A percentile compares a stretch with the other conserved stretches of the same genome.
Evolutionary conservation across 805 yeast species (phyloP).

Genomic region (Candida maris): DNA sequence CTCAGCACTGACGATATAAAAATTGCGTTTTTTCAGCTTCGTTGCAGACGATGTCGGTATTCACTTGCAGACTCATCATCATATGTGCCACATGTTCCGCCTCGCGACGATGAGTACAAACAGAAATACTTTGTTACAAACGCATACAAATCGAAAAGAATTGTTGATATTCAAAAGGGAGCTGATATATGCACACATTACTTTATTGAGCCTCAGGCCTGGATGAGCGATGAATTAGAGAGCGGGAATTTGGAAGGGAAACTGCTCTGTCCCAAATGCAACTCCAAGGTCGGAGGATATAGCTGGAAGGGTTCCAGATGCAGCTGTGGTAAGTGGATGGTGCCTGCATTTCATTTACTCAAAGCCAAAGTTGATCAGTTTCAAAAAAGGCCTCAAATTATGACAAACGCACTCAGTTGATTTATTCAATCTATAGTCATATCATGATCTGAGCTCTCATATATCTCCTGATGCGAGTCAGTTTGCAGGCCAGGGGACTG

Average conservation of each 20-base stretch:
- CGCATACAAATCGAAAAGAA: constrained; percentile 58
- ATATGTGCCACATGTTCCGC: constrained; percentile 63
- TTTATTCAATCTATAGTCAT: constrained; percentile 28
- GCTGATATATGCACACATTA: constrained; percentile 71
- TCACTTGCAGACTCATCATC: constrained; percentile 60
- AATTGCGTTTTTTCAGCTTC: constrained; percentile 29
- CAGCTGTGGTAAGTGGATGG: constrained; percentile 93
- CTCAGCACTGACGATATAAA: constrained; percentile 5
- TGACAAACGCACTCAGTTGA: background rate
- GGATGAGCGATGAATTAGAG: constrained; percentile 85
- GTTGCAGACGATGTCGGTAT: constrained; percentile 83
- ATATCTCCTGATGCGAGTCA: constrained; percentile 11
- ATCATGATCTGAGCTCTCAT: constrained; percentile 26
- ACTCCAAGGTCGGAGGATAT: constrained; percentile 83
- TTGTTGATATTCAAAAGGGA: constrained; percentile 55
- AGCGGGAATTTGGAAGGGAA: constrained; percentile 83
- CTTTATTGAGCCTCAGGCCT: constrained; percentile 81
- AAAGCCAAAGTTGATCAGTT: constrained; percentile 76
- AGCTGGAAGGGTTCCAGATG: constrained; percentile 94
- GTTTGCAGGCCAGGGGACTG: constrained; percentile 14
- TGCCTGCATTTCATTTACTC: constrained; percentile 84
- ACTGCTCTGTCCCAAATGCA: constrained; percentile 80
- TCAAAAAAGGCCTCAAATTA: constrained; percentile 7
- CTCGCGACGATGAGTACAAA: constrained; percentile 53
- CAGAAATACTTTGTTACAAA: constrained; percentile 65